Conservation (phyloP, 306 rosid species). For the Pterocarpus macrocarpus region DNA sequence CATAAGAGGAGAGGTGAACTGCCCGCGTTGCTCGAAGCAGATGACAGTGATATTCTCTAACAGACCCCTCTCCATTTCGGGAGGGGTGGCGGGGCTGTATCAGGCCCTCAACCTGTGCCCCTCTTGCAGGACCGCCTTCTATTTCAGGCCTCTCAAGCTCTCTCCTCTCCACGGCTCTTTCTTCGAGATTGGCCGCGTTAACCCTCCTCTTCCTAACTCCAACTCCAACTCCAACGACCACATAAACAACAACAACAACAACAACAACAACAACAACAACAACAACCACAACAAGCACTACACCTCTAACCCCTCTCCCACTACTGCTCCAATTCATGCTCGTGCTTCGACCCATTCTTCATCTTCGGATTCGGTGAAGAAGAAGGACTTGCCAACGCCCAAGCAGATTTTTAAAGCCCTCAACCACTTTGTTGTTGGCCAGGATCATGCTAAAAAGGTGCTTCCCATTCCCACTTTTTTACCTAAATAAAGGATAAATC, state of each 20-base stretch:
- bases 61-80: constrained; percentile 70
- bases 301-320: background rate
- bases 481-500: too few species aligned
- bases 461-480: background rate
- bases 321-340: background rate
- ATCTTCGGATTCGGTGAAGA: too few species aligned
- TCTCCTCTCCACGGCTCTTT: constrained; percentile 70
- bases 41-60: constrained; percentile 75
- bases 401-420: constrained; percentile 62
- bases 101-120: constrained; percentile 77
- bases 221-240: background rate
- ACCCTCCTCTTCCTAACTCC: constrained; percentile 19
- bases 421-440: constrained; percentile 67
- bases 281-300: background rate
- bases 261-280: background rate
- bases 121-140: constrained; percentile 70
- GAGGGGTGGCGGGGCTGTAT: constrained; percentile 20
- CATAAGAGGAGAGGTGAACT: constrained; percentile 64
- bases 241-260: background rate
- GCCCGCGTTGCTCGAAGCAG: constrained; percentile 66
- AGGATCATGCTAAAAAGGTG: constrained; percentile 72
- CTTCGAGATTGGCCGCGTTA: constrained; percentile 69
- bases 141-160: constrained; percentile 71
- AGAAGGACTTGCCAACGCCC: constrained; percentile 57
- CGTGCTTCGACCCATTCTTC: too few species aligned